Conservation (phyloP, 805 yeast genomes). For the Candida namnaoensis region DNA sequence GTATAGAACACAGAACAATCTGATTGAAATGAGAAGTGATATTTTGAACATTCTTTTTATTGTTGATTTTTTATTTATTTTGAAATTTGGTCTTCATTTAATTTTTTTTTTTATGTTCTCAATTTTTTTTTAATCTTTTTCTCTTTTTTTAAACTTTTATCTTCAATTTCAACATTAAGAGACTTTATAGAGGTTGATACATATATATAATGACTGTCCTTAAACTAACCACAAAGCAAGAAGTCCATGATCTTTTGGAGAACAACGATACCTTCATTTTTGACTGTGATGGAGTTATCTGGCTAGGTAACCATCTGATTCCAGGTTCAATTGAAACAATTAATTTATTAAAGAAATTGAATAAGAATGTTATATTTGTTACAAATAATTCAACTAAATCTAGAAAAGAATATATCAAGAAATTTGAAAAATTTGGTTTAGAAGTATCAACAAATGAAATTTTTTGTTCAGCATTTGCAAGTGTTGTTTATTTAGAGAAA, state of each 20-base stretch:
- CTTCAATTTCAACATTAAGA: too few species aligned
- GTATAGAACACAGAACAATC: slow-evolving; percentile 35
- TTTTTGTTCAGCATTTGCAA: slow-evolving; percentile 87
- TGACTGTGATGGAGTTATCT: slow-evolving; percentile 96
- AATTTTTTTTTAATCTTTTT: too few species aligned
- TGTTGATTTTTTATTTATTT: too few species aligned
- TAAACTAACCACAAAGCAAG: slow-evolving; percentile 38
- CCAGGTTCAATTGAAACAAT: slow-evolving; percentile 78
- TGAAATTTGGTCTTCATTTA: too few species aligned
- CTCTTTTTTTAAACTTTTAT: too few species aligned
- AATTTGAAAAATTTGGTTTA: slow-evolving; percentile 54
- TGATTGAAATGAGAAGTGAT: slow-evolving; percentile 12
- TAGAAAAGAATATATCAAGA: slow-evolving; percentile 62
- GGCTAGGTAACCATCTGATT: slow-evolving; percentile 80
- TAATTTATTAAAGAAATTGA: slow-evolving; percentile 37
- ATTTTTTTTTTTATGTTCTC: too few species aligned
- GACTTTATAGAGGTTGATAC: too few species aligned
- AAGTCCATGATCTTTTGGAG: slow-evolving; percentile 46
- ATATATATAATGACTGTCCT: background rate
- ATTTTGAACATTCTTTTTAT: background rate
- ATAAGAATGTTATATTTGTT: slow-evolving; percentile 77
- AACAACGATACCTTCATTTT: slow-evolving; percentile 80
- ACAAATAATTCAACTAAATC: slow-evolving; percentile 95
- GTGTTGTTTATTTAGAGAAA: slow-evolving; percentile 77
- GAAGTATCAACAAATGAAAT: slow-evolving; percentile 52